Percentiles rank a stretch among this genome's conserved stretches.
These are phyloP conservation scores for Wickerhamiella slavikovae DNA, from an alignment of 805 yeast species.

Conservation along the genomic window DNA sequence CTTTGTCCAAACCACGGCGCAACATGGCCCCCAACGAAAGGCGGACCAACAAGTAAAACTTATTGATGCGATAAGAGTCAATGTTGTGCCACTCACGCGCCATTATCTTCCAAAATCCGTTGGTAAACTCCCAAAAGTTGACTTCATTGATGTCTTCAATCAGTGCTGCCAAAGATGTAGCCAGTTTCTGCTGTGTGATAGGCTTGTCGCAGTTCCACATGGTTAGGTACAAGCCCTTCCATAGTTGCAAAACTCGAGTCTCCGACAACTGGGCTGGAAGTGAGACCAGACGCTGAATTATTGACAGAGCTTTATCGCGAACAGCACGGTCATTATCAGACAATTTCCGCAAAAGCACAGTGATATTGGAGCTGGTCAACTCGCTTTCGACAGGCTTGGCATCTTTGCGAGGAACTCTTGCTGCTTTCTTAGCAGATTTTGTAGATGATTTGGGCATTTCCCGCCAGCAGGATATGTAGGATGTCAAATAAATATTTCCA, in stretches of 20 bases:
- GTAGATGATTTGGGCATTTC: no score
- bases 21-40: slow-evolving; percentile 49
- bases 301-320: slow-evolving; percentile 51
- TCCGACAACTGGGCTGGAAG: slow-evolving; percentile 21
- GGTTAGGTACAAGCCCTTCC: slow-evolving; percentile 90
- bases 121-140: slow-evolving; percentile 31
- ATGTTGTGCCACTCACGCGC: slow-evolving; percentile 64
- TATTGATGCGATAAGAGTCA: slow-evolving; percentile 73
- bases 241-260: slow-evolving; percentile 56
- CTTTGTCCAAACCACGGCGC: slow-evolving; percentile 28
- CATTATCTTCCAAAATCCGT: slow-evolving; percentile 67
- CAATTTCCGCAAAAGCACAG: slow-evolving; percentile 6
- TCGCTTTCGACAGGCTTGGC: no score
- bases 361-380: no score
- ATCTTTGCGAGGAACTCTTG: not conserved
- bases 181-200: slow-evolving; percentile 71
- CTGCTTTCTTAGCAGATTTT: no score
- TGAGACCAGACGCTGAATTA: slow-evolving; percentile 37
- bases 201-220: slow-evolving; percentile 97
- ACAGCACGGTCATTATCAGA: slow-evolving; percentile 26
- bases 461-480: no score
- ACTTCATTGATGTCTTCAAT: slow-evolving; percentile 17
- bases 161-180: slow-evolving; percentile 44
- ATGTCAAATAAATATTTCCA: no score
- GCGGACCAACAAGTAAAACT: slow-evolving; percentile 64